These are phyloP conservation scores for Coprinopsis sp. DNA, from an alignment of 768 basidiomycete genomes.

Conservation along the genomic window DNA sequence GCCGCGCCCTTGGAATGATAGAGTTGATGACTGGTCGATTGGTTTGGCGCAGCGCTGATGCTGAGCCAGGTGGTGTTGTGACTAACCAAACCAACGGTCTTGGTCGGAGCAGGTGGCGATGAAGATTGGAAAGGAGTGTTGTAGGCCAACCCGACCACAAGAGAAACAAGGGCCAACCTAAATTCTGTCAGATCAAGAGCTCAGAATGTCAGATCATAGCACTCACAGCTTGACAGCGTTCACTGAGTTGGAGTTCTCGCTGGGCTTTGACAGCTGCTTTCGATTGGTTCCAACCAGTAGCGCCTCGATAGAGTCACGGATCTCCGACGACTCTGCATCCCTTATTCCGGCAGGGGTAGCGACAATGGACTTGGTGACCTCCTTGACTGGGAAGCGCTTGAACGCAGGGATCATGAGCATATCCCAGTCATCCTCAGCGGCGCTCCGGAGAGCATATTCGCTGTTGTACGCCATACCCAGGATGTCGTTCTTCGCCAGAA, in stretches of 20 bases:
- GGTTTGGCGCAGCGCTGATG: constrained; percentile 28
- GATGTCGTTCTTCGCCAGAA: constrained; percentile 27
- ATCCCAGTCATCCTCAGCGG: constrained; percentile 41
- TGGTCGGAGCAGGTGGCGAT: constrained; percentile 32
- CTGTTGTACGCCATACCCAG: constrained; percentile 23
- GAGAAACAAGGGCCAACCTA: constrained; percentile 65
- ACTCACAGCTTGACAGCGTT: constrained; percentile 68
- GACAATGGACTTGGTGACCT: constrained; percentile 30
- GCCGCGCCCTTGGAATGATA: constrained; percentile 22
- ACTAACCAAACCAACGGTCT: constrained; percentile 24
- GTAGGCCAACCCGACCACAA: constrained; percentile 59
- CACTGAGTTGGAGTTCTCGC: constrained; percentile 43
- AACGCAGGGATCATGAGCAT: constrained; percentile 35
- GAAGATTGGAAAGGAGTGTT: constrained; percentile 43
- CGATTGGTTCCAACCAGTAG: constrained; percentile 30
- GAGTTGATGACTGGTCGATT: constrained; percentile 21
- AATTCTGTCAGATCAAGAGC: constrained; percentile 11
- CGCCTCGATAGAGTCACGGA: constrained; percentile 42
- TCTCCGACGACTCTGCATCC: constrained; percentile 35
- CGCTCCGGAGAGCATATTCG: constrained; percentile 22
- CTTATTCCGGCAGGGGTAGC: constrained; percentile 45
- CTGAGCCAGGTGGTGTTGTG: constrained; percentile 30
- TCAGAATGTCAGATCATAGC: constrained; percentile 11
- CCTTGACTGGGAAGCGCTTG: constrained; percentile 36
- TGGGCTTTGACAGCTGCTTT: constrained; percentile 37